Evolutionary conservation across 2,329 filamentous ascomycete genomes (phyloP), one percentile per base, ranked within the genome.

Genomic region (Paramyrothecium roridum): DNA sequence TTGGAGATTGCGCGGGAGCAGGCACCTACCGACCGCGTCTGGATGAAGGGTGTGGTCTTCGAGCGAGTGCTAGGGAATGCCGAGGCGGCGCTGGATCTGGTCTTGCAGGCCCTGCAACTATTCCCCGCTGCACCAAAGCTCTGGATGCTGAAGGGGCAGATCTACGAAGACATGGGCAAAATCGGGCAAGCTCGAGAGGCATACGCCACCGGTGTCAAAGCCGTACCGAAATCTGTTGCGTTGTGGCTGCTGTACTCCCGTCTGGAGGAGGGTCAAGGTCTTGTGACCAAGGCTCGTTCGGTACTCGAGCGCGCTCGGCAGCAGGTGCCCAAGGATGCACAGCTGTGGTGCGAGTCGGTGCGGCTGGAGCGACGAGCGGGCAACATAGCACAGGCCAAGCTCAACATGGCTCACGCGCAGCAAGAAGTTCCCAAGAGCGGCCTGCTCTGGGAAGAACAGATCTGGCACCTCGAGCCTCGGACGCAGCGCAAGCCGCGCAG

Each of bases 61-160:
- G 95, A 99, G 73, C 85, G 95, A 16, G 91, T 96, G 63, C 79
- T 91, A 21, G 89, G 87, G 54, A 88, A 95, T 63, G 80, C 80
- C 23, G 91, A 96, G 49, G 85, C 86, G 2, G 93, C 95, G 0
- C 81, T 99, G 16, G 90, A 96, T 65, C 85, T 99, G 12, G 90
- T 90, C 47, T 91, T 93, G 57, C 88, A 96, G 68, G 95, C 89
- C 1, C 78, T 99, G 37, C 88, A 93, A 61, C 82, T 91, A 11
- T 99, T 96, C 76, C 93, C 95, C 1, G 84, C 86, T 48, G 85
- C 89, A 13, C 82, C 91, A 52, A 98, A 98, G 74, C 81, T 99
- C 22, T 97, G 93, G 88, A 97, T 98, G 90, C 90, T 96, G 78
- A 99, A 99, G 75, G 95, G 96, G 0, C 95, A 99, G 69, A 95